Evolutionary conservation across 176 grass and related monocot species (phyloP), one percentile per base, ranked within the genome.

Genomic region (Microstegium vimineum): DNA sequence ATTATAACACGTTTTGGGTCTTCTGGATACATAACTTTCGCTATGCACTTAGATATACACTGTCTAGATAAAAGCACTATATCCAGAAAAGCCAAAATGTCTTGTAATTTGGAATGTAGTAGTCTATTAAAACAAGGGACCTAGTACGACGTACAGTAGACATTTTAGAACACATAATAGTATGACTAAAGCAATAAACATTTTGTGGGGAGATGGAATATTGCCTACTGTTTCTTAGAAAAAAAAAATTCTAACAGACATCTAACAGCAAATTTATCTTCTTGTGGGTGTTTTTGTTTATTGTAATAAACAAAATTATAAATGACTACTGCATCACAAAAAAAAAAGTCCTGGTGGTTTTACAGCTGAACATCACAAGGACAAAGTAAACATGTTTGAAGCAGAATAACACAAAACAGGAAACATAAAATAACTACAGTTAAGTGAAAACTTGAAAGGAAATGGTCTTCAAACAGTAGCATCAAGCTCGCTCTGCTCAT

Each of bases 391-490:
- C 18, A 84, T 28, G 12, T 46, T 67, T 22, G 35, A 40, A 30
- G 69, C 61, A n/a, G 13, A 84, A 34, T 51, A 73, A 62, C 75
- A 84, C 61, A 67, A 40, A 40, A 47, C 14, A 37, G 22, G 2
- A 23, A 88, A 88, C 20, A 56, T 11, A 41, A 77, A 47, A 71
- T 43, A 57, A 73, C 61, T 88, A 47, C 46, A 63, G 32, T 41
- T 33, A 68, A 20, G 63, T 37, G 17, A 69, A 42, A 56, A 66
- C 16, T 75, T 15, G 17, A 81, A 52, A 74, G 45, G 5, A 73
- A 33, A 41, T 49, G 16, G 28, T 49, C 49, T 28, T 28, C 60
- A 17, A 31, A 54, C 23, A 0, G 32, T 51, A 46, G 38, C 22
- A 25, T 38, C 62, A 84, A 62, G 10, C 54, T 41, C 42, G 3